Percentiles rank a stretch among this genome's conserved stretches.
Conservation (phyloP, 257 asterid species). For the Paraleonurus japonicus region DNA sequence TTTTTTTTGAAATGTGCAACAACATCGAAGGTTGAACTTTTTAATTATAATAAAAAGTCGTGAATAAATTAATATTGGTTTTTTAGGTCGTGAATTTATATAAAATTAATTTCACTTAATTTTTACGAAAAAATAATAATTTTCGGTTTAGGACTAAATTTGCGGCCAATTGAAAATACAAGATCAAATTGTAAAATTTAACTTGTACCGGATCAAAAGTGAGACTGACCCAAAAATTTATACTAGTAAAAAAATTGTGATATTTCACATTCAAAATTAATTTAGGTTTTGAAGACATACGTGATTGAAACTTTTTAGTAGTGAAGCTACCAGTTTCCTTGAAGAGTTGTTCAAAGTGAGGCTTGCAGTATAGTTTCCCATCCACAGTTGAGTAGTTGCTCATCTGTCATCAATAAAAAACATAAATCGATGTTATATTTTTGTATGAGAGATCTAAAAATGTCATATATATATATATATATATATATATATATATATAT, state of each 20-base stretch:
- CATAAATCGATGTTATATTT: background rate
- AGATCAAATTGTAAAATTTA: background rate
- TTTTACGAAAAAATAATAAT: too few relatives aligned
- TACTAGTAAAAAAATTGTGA: background rate
- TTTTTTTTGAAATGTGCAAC: too few relatives aligned
- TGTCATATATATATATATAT: too few relatives aligned
- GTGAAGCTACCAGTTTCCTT: constrained; percentile 59
- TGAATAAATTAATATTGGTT: too few relatives aligned
- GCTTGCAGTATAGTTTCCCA: constrained; percentile 62
- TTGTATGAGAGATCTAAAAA: too few relatives aligned
- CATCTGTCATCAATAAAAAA: constrained; percentile 33
- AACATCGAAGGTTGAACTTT: too few relatives aligned
- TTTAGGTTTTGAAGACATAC: constrained; percentile 17
- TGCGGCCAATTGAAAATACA: background rate
- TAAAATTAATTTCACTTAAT: too few relatives aligned
- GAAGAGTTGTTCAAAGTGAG: constrained; percentile 64
- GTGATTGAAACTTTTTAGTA: constrained; percentile 33
- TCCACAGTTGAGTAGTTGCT: constrained; percentile 68
- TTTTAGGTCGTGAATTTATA: too few relatives aligned
- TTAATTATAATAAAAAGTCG: too few relatives aligned
- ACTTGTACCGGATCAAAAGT: background rate
- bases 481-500: too few relatives aligned
- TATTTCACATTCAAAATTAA: background rate
- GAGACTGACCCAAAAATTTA: background rate
- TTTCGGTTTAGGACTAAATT: too few relatives aligned